These are phyloP conservation scores for Scenedesmus sp. DNA, from an alignment of 163 green algal species.

Conservation along the genomic window DNA sequence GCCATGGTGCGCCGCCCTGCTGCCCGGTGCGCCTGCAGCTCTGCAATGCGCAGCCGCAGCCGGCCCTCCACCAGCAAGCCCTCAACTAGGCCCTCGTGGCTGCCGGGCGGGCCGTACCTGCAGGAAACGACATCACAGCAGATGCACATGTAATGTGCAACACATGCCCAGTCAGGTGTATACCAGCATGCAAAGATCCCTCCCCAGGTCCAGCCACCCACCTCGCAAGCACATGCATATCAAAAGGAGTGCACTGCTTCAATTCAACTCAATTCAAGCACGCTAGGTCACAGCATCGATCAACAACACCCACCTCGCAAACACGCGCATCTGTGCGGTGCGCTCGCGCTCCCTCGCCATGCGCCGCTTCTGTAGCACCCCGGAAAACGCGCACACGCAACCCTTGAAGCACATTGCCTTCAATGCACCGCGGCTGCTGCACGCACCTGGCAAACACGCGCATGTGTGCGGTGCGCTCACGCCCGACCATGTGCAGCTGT, in stretches of 20 bases:
- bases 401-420: too few relatives aligned
- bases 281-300: not conserved
- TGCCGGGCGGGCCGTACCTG: conserved; percentile 68
- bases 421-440: not conserved
- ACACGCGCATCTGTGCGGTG: conserved; percentile 80
- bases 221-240: conserved; percentile 85
- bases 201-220: conserved; percentile 20
- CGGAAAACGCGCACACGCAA: too few relatives aligned
- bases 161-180: not conserved
- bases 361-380: conserved; percentile 75
- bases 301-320: conserved; percentile 70
- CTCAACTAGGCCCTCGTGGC: conserved; percentile 88
- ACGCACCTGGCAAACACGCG: conserved; percentile 83
- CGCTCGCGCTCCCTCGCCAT: conserved; percentile 81
- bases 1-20: conserved; percentile 77
- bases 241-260: too few relatives aligned
- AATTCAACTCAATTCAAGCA: too few relatives aligned
- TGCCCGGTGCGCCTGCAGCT: conserved; percentile 83
- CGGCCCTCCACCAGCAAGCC: conserved; percentile 82
- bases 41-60: conserved; percentile 71
- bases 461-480: conserved; percentile 78
- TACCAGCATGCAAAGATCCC: not conserved
- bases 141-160: not conserved
- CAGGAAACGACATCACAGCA: conserved; percentile 3
- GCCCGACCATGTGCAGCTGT: conserved; percentile 63